These are phyloP conservation scores for Yamadazyma triangularis DNA, from an alignment of 1,139 yeast species.

Conservation along the genomic window DNA sequence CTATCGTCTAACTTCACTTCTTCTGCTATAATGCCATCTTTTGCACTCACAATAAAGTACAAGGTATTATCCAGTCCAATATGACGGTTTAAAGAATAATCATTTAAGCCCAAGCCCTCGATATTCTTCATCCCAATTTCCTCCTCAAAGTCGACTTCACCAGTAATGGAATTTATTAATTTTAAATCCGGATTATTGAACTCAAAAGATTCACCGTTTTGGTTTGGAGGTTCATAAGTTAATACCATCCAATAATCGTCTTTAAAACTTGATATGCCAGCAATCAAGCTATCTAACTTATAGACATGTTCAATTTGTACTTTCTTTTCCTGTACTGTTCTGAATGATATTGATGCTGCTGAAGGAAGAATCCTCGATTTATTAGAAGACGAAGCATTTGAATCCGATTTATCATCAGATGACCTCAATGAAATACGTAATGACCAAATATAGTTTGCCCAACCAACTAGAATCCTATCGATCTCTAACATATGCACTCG, in stretches of 20 bases:
- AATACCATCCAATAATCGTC: conserved; percentile 62
- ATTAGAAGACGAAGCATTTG: conserved; percentile 15
- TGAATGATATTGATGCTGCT: conserved; percentile 62
- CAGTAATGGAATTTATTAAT: conserved; percentile 58
- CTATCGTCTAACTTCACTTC: conserved; percentile 66
- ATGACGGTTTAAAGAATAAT: conserved; percentile 60
- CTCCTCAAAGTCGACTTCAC: conserved; percentile 80
- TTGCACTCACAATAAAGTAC: conserved; percentile 73
- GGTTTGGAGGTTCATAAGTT: conserved; percentile 46
- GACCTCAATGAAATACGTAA: conserved; percentile 44
- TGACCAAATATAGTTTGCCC: conserved; percentile 81
- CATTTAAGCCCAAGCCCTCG: conserved; percentile 69
- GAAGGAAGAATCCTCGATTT: conserved; percentile 47
- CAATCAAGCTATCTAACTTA: conserved; percentile 56
- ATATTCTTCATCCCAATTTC: conserved; percentile 64
- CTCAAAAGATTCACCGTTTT: conserved; percentile 22
- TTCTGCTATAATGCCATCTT: conserved; percentile 74
- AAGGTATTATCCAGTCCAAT: conserved; percentile 29
- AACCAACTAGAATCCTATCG: conserved; percentile 70
- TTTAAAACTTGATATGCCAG: conserved; percentile 74
- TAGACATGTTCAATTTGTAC: conserved; percentile 55
- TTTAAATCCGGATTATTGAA: conserved; percentile 63
- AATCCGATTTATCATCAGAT: conserved; percentile 10
- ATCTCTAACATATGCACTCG: conserved; percentile 63
- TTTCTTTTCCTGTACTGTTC: conserved; percentile 51